phyloP scores from a whole-genome alignment of 2,329 filamentous ascomycete genomes.

The Sporothrix phasma region DNA sequence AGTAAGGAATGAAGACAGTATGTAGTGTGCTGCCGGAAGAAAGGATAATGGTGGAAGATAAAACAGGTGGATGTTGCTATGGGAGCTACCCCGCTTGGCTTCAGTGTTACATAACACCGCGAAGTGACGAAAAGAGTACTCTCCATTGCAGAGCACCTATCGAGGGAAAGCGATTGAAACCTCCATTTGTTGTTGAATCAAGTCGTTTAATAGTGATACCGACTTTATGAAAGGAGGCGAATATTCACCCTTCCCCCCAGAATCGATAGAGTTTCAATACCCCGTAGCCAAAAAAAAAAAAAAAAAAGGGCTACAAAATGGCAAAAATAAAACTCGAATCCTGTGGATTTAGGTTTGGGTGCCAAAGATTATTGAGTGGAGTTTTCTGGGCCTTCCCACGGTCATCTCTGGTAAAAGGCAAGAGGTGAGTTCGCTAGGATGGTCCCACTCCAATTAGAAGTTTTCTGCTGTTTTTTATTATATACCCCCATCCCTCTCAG shows the following conservation, averaged over 20 bases:
- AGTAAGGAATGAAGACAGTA: not conserved
- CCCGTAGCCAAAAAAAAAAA: constrained; percentile 12
- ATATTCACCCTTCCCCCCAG: too few species aligned
- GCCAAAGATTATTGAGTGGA: constrained; percentile 22
- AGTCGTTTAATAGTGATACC: too few species aligned
- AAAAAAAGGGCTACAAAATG: not conserved
- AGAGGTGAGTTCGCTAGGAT: constrained; percentile 23
- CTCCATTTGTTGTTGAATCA: too few species aligned
- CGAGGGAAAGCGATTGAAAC: too few species aligned
- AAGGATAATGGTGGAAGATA: not conserved
- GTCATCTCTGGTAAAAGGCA: constrained; percentile 24
- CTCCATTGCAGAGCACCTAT: too few species aligned
- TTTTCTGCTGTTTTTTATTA: constrained; percentile 13
- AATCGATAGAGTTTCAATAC: too few species aligned
- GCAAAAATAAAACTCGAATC: constrained; percentile 16
- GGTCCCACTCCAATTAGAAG: constrained; percentile 21
- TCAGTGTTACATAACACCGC: not conserved
- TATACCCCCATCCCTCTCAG: constrained; percentile 9
- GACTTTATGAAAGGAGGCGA: too few species aligned
- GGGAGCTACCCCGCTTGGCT: constrained; percentile 3
- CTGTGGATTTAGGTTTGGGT: constrained; percentile 16
- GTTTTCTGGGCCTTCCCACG: constrained; percentile 21
- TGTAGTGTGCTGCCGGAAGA: not conserved
- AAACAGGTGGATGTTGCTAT: not conserved
- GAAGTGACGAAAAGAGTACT: too few species aligned